Evolutionary conservation across 2,329 filamentous ascomycete species (phyloP), one percentile per base, ranked within the genome.

Genomic region (Venturia asperata): DNA sequence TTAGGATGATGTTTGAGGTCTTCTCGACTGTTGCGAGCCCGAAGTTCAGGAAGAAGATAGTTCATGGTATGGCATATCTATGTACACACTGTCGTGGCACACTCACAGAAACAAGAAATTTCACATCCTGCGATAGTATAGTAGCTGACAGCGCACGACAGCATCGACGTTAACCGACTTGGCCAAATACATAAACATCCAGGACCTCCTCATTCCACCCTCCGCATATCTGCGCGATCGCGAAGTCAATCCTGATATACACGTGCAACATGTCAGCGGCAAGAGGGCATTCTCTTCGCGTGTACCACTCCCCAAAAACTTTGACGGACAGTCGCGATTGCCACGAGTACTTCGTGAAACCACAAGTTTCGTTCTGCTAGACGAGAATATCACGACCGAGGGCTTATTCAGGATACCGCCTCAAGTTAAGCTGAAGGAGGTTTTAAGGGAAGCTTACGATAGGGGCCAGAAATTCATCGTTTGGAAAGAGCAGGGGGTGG

Each of bases 1-100:
- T 84, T 42, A 73, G 82, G 64, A 81, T 84, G 55, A 72, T 84
- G 68, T 77, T 83, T 24, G 81, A 83, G 70, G 79, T 84, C 65
- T 82, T 84, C 72, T 82, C 81, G 3, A 83, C 81, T 34, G 80
- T 85, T 63, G 81, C 83, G 24, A 83, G 81, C 67, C 81, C 81
- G 42, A 85, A 85, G 70, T 84, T 83, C 69, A 75, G 81, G 71
- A 77, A 80, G 70, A 85, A 85, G 75, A 82, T 84, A 55, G 75
- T 82, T n/a, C 81, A 84, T 70, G 74, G 79, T 80, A 73, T 67
- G 77, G 68, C 41, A 56, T 34, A 37, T 17, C 13, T 19, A 7
- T 3, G 11, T 34, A 17, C 5, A 5, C 6, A 15, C 27, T 30
- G 19, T 1, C 19, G 11, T 24, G 45, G 10, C 45, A 21, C 3